Percentiles rank a stretch among this genome's conserved stretches.
phyloP scores from a whole-genome alignment of 2,329 filamentous ascomycete species.

The Epichloe sibirici region DNA sequence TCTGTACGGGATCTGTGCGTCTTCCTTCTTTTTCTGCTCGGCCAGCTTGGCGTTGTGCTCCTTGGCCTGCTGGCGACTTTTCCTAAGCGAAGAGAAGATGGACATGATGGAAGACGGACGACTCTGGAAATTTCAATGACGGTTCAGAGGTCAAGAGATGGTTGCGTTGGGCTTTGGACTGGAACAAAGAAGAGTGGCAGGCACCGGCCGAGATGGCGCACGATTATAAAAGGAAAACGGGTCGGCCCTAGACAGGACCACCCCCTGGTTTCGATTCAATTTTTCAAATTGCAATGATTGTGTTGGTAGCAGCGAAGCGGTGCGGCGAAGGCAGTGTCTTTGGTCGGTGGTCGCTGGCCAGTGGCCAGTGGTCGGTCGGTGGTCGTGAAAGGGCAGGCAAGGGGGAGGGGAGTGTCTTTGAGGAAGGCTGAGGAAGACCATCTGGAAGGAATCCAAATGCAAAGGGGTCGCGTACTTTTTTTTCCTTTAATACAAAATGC shows the following conservation, averaged over 20 bases:
- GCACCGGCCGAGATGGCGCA: constrained; percentile 2
- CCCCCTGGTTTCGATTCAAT: background rate
- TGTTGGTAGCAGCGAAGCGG: background rate
- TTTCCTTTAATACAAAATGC: too few species aligned
- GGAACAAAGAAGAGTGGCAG: background rate
- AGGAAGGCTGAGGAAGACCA: background rate
- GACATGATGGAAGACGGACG: constrained; percentile 33
- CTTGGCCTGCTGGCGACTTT: constrained; percentile 42
- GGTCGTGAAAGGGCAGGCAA: background rate
- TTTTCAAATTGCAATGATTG: background rate
- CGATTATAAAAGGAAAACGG: constrained; percentile 1
- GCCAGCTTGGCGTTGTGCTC: constrained; percentile 36
- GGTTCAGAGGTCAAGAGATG: background rate
- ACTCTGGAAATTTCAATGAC: background rate
- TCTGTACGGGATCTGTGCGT: constrained; percentile 33
- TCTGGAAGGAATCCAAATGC: background rate
- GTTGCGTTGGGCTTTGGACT: background rate
- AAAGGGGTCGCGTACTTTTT: background rate
- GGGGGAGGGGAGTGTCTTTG: background rate
- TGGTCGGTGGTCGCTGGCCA: too few species aligned
- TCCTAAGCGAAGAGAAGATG: constrained; percentile 41
- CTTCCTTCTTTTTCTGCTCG: constrained; percentile 33
- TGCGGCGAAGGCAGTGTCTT: background rate
- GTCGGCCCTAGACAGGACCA: constrained; percentile 2
- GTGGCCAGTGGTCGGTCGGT: background rate